Evolutionary conservation across 1,284 basidiomycete genomes (phyloP).

Genomic region (Ganoderma leucocontextum): DNA sequence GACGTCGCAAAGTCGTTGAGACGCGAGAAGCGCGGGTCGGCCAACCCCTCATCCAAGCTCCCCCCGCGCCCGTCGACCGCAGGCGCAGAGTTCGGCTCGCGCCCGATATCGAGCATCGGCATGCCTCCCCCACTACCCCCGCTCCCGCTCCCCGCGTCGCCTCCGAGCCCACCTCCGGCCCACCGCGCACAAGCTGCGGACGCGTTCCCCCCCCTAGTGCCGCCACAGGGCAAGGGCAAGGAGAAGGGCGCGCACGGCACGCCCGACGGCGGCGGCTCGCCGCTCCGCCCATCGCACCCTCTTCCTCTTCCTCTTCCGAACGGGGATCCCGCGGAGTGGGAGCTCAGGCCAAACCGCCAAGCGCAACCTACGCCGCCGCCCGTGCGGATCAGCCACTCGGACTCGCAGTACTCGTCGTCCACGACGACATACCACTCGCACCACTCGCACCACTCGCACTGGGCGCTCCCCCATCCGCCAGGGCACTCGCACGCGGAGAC

Average conservation of each 20-base stretch:
- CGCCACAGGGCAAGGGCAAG: neutral
- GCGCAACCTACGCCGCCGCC: neutral
- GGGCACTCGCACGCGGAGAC: neutral
- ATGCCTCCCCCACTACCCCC: slow-evolving; percentile 34
- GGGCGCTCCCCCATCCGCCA: neutral
- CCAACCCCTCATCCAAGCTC: slow-evolving; percentile 15
- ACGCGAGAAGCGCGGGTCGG: slow-evolving; percentile 26
- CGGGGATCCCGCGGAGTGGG: neutral
- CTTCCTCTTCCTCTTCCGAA: neutral
- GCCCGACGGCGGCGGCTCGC: slow-evolving; percentile 3
- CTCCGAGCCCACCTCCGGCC: slow-evolving; percentile 16
- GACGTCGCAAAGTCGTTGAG: slow-evolving; percentile 26
- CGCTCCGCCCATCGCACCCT: neutral
- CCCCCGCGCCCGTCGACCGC: slow-evolving; percentile 40
- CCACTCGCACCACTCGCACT: slow-evolving; percentile 6
- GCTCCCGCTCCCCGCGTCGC: slow-evolving; percentile 36
- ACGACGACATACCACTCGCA: neutral
- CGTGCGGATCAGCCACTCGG: neutral
- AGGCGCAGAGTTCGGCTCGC: slow-evolving; percentile 32
- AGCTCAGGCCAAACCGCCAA: neutral
- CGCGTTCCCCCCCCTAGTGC: neutral
- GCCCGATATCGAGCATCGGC: slow-evolving; percentile 28
- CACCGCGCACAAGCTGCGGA: neutral
- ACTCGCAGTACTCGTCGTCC: slow-evolving; percentile 4
- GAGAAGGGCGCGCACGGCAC: neutral